These are phyloP conservation scores for Tuber magnatum DNA, from an alignment of 495 filamentous ascomycete genomes.

Conservation along the genomic window DNA sequence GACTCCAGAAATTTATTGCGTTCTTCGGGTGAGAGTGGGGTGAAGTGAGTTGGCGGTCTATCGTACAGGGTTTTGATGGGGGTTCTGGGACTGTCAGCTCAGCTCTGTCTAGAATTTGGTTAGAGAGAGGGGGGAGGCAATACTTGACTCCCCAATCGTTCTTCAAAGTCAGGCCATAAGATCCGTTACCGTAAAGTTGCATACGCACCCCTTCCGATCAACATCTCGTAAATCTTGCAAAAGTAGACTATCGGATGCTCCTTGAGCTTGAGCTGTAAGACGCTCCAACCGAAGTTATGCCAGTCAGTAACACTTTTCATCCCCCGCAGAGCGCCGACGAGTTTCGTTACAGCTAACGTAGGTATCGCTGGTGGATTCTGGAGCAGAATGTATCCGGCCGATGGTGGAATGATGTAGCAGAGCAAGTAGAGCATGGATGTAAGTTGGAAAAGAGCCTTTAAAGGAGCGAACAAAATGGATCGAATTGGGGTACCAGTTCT, in stretches of 20 bases:
- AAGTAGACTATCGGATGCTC: slow-evolving; percentile 68
- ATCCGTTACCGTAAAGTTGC: slow-evolving; percentile 75
- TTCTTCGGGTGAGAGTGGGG: slow-evolving; percentile 53
- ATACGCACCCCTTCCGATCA: slow-evolving; percentile 59
- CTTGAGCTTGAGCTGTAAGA: slow-evolving; percentile 61
- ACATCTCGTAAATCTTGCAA: slow-evolving; percentile 67
- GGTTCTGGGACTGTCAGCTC: slow-evolving; percentile 32
- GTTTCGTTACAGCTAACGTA: slow-evolving; percentile 64
- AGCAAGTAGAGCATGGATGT: slow-evolving; percentile 61
- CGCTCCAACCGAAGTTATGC: slow-evolving; percentile 99
- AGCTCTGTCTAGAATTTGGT: not conserved
- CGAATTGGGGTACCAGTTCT: slow-evolving; percentile 63
- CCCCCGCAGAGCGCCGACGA: slow-evolving; percentile 69
- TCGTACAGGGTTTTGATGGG: slow-evolving; percentile 76
- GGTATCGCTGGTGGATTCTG: slow-evolving; percentile 95
- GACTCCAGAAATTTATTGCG: slow-evolving; percentile 55
- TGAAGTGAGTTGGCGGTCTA: slow-evolving; percentile 74
- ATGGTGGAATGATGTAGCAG: slow-evolving; percentile 61
- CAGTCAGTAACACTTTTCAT: slow-evolving; percentile 86
- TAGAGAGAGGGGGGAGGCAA: not conserved
- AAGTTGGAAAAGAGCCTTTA: slow-evolving; percentile 82
- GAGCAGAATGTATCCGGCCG: slow-evolving; percentile 39
- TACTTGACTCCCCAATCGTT: slow-evolving; percentile 41
- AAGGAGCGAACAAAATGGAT: slow-evolving; percentile 70
- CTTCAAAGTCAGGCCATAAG: slow-evolving; percentile 72